Conservation (phyloP, 2,329 filamentous ascomycete species). For the Diaporthe aspalathi region DNA sequence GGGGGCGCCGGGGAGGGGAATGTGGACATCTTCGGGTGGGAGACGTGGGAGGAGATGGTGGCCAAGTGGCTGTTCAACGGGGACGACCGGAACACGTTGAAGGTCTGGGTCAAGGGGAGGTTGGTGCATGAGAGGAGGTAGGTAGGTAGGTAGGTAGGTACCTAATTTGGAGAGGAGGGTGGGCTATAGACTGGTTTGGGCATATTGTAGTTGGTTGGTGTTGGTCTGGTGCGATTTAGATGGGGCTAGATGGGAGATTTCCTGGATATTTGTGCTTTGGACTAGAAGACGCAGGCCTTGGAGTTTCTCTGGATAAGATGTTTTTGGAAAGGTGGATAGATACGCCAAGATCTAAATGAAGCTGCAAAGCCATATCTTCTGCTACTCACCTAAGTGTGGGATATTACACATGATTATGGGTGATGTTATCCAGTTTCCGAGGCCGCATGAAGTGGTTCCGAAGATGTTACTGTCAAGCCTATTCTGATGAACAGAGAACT, state of each 20-base stretch:
- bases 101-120: constrained; percentile 89
- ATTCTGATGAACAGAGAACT: too few relatives aligned
- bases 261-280: neutral
- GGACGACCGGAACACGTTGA: constrained; percentile 89
- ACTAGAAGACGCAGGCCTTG: neutral
- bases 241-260: neutral
- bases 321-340: neutral
- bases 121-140: constrained; percentile 74
- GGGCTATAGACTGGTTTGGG: too few relatives aligned
- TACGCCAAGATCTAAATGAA: neutral
- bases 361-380: constrained; percentile 21
- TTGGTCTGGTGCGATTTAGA: neutral
- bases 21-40: constrained; percentile 92
- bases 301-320: rapidly evolving
- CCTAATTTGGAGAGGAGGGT: neutral
- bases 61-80: constrained; percentile 97
- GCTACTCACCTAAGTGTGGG: neutral
- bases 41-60: constrained; percentile 85
- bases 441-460: too few relatives aligned
- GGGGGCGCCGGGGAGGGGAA: constrained; percentile 58
- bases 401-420: neutral
- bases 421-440: too few relatives aligned
- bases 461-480: too few relatives aligned
- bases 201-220: too few relatives aligned
- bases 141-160: too few relatives aligned